phyloP scores from a whole-genome alignment of 106 monocot species.

The Acorus gramineus region DNA sequence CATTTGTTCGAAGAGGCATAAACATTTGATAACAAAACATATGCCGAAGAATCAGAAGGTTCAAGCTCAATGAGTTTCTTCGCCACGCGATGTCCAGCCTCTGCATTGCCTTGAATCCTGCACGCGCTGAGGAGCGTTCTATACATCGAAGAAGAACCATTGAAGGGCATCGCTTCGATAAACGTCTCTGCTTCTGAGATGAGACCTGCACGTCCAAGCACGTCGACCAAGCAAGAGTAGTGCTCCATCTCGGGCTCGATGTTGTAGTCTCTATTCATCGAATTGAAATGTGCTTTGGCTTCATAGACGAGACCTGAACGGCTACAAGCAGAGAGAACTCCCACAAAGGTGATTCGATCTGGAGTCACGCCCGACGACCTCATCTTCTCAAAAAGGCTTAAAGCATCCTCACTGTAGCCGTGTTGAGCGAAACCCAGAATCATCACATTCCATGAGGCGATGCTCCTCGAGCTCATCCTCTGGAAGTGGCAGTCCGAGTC shows the following conservation, averaged over 20 bases:
- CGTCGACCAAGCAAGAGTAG: constrained; percentile 67
- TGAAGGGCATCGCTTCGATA: constrained; percentile 58
- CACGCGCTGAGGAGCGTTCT: constrained; percentile 62
- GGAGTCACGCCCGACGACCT: constrained; percentile 22
- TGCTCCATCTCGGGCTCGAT: constrained; percentile 63
- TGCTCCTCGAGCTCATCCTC: constrained; percentile 23
- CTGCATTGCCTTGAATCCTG: constrained; percentile 33
- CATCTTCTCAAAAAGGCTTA: constrained; percentile 43
- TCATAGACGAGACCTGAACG: constrained; percentile 59
- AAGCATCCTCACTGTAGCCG: constrained; percentile 41
- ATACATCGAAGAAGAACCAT: constrained; percentile 46
- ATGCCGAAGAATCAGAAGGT: constrained; percentile 52
- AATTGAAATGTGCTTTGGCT: constrained; percentile 47
- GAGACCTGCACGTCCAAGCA: constrained; percentile 46
- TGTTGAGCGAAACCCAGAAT: constrained; percentile 59
- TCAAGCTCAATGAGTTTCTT: constrained; percentile 37
- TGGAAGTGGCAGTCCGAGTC: constrained; percentile 47
- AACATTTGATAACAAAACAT: constrained; percentile 70
- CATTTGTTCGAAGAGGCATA: constrained; percentile 46
- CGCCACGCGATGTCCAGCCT: constrained; percentile 40
- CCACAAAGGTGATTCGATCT: constrained; percentile 65
- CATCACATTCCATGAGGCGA: constrained; percentile 70
- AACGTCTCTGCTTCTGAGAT: constrained; percentile 48
- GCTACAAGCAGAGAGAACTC: constrained; percentile 69
- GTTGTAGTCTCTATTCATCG: constrained; percentile 37